Percentiles rank a stretch among this genome's conserved stretches.
phyloP scores from a whole-genome alignment of 805 yeast genomes.

The Kodamaea nitidulidarum region DNA sequence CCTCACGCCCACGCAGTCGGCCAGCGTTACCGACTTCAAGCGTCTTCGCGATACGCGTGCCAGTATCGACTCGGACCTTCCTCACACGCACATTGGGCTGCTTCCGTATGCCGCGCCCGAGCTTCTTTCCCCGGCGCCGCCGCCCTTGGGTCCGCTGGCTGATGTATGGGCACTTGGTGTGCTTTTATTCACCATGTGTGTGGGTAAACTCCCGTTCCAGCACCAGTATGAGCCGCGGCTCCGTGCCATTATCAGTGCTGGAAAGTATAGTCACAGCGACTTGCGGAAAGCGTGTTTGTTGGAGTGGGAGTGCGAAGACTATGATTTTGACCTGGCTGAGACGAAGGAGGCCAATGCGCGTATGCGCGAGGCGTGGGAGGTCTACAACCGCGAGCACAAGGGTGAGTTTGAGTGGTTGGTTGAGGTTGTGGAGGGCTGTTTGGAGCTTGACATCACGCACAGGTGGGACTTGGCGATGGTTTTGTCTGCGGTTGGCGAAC shows the following conservation, averaged over 20 bases:
- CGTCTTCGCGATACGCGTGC: neutral
- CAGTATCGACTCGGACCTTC: slow-evolving; percentile 35
- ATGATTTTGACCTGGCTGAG: slow-evolving; percentile 7
- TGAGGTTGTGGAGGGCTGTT: slow-evolving; percentile 48
- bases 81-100: slow-evolving; percentile 78
- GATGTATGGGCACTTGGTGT: slow-evolving; percentile 95
- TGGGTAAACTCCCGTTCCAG: slow-evolving; percentile 75
- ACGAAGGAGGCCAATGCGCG: slow-evolving; percentile 9
- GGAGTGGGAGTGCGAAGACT: slow-evolving; percentile 23
- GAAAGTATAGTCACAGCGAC: slow-evolving; percentile 50
- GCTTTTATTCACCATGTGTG: slow-evolving; percentile 63
- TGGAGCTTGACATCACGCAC: slow-evolving; percentile 46
- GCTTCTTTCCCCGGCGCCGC: slow-evolving; percentile 58
- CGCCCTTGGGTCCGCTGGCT: slow-evolving; percentile 60
- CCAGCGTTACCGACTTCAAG: slow-evolving; percentile 10
- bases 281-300: slow-evolving; percentile 40
- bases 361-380: slow-evolving; percentile 17
- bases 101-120: slow-evolving; percentile 93
- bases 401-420: slow-evolving; percentile 25
- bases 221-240: slow-evolving; percentile 81
- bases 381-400: slow-evolving; percentile 11
- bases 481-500: too few species aligned
- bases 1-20: slow-evolving; percentile 26
- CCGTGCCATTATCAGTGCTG: slow-evolving; percentile 66
- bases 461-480: slow-evolving; percentile 44